Conservation (phyloP, 2,329 filamentous ascomycete genomes). For the Botrytis fragariae region DNA sequence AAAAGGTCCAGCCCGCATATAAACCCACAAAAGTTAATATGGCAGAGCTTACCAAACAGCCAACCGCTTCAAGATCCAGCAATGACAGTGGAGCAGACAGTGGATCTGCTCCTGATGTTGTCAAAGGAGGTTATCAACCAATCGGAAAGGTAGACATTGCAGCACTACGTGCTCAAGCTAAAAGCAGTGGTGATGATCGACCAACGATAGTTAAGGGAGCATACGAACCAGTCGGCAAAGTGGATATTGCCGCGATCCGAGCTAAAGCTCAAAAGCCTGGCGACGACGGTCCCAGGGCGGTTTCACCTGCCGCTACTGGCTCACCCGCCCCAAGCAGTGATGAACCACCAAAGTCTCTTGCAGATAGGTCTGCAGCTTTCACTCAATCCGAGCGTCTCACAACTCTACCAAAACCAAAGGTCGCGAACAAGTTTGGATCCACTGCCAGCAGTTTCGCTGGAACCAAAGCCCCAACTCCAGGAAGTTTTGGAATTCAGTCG, state of each 20-base stretch:
- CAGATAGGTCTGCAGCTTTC: slow-evolving; percentile 77
- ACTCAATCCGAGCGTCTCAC: slow-evolving; percentile 76
- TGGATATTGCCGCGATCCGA: slow-evolving; percentile 92
- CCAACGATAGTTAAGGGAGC: slow-evolving; percentile 85
- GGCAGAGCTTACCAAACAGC: slow-evolving; percentile 72
- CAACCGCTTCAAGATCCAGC: slow-evolving; percentile 58
- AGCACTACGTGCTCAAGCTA: slow-evolving; percentile 75
- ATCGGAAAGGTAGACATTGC: slow-evolving; percentile 97
- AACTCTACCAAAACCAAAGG: slow-evolving; percentile 88
- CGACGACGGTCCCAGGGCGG: slow-evolving; percentile 38
- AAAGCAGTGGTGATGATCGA: slow-evolving; percentile 69
- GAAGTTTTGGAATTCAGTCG: slow-evolving; percentile 63
- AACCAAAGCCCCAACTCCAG: slow-evolving; percentile 84
- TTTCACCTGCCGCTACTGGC: slow-evolving; percentile 46
- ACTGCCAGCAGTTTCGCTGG: slow-evolving; percentile 71
- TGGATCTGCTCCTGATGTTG: slow-evolving; percentile 55
- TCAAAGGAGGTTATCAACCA: slow-evolving; percentile 86
- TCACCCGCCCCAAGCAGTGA: slow-evolving; percentile 40
- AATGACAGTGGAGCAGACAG: slow-evolving; percentile 47
- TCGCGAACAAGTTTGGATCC: slow-evolving; percentile 82
- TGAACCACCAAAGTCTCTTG: slow-evolving; percentile 58
- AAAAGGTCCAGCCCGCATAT: slow-evolving; percentile 91
- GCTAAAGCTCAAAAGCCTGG: slow-evolving; percentile 71
- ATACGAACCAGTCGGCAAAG: slow-evolving; percentile 93
- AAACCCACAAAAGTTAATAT: slow-evolving; percentile 95